Evolutionary conservation across 176 grass and related monocot genomes (phyloP), one percentile per base, ranked within the genome.

Genomic region (Dendrocalamus sinicus): DNA sequence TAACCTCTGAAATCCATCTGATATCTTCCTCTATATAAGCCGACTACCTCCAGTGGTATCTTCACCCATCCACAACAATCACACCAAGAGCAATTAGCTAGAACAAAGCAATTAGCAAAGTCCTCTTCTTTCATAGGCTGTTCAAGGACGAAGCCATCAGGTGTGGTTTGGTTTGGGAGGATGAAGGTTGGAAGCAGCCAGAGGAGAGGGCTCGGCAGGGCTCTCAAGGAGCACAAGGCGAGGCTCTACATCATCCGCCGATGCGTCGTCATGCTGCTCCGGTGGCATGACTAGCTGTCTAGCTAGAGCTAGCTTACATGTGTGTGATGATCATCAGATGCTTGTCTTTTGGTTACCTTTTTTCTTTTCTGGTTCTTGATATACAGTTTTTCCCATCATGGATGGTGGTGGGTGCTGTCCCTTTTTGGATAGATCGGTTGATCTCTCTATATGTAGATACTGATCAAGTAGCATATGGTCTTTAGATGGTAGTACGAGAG

Each of bases 211-310:
- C 1, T 83, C n/a, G 23, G 54, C 81, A 83, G 24, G 81, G 68
- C 54, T 12, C 68, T 83, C 68, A 83, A 61, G 81, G 81, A 83
- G 51, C 81, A 83, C 37, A 83, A 72, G 68, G 81, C 53, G 9
- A 83, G 53, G 53, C 68, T 83, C 81, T 61, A 83, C n/a, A 82
- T 83, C 67, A 72, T 72, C 67, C 53, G 53, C 8, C 80, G 53
- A 72, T 83, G 80, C 39, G 80, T 83, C n/a, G 67, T 72, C 40
- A 72, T 83, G 80, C 68, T 83, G 1, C 80, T 83, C 53, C 40
- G 80, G 7, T 72, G 80, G 80, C 51, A 83, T 47, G 80, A 83
- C 23, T 83, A 83, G 80, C 37, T 70, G 3, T 6, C n/a, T 39
- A 63, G 60, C 4, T 26, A 54, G 53, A 45, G 43, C 43, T 55